Conservation (phyloP, 176 grass and related monocot genomes). For the Eremochloa ophiuroides region DNA sequence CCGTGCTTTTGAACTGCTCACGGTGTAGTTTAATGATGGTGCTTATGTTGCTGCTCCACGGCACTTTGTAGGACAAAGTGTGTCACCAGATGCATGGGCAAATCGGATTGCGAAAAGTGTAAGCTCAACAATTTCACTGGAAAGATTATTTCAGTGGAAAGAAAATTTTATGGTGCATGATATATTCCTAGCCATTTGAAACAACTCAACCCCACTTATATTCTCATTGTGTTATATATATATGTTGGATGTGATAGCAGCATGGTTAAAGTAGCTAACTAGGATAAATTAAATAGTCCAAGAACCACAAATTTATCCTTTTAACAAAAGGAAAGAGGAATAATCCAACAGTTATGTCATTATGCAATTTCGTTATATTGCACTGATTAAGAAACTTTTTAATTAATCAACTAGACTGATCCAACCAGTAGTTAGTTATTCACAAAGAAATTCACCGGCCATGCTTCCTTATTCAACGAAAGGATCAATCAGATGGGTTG, state of each 20-base stretch:
- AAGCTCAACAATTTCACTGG: slow-evolving; percentile 18
- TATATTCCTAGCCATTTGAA: slow-evolving; percentile 37
- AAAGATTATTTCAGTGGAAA: slow-evolving; percentile 1
- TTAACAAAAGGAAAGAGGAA: background rate
- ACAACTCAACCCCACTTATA: slow-evolving; percentile 42
- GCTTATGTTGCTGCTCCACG: slow-evolving; percentile 29
- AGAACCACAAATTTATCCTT: background rate
- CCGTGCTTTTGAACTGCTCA: slow-evolving; percentile 28
- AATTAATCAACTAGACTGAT: too few relatives aligned
- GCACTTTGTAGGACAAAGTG: slow-evolving; percentile 45
- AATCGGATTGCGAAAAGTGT: slow-evolving; percentile 63
- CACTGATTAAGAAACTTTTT: too few relatives aligned
- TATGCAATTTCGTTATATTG: background rate
- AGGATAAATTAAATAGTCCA: background rate
- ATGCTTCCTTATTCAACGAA: slow-evolving; percentile 26
- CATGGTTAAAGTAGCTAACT: slow-evolving; percentile 18
- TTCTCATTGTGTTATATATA: background rate
- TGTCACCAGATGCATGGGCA: slow-evolving; percentile 26
- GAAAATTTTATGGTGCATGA: slow-evolving; percentile 24
- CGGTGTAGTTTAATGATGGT: slow-evolving; percentile 26
- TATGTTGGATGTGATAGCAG: background rate
- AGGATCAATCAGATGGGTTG: slow-evolving; percentile 37
- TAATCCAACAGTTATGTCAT: background rate
- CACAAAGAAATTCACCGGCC: too few relatives aligned
- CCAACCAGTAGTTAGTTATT: too few relatives aligned